Base-by-base conservation (phyloP, 192 early-diverging fungal species). In the Geosiphon pyriformis region DNA sequence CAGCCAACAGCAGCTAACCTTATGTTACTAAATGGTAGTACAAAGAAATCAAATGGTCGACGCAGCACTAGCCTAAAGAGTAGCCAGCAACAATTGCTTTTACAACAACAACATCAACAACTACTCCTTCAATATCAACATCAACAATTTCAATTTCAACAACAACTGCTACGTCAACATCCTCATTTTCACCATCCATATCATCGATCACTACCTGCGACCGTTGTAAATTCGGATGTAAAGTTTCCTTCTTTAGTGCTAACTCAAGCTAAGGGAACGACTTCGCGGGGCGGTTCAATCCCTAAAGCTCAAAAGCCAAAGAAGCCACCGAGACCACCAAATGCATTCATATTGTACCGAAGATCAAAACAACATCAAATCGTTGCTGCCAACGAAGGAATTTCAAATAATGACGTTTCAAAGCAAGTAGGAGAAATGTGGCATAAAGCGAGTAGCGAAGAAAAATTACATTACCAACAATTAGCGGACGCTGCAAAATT, bases 291-390 rank as follows among this genome's bases (percentile, higher is more conserved):
- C 30, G 65, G 65, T 32, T 12, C 54, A 11, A 42, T 17, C 4
- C 20, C 65, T 18, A 67, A 67, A 57, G 42, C 54, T 2, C 22
- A n/a, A 11, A 67, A 67, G 31, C 65, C 52, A 30, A 68, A 68
- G 26, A 78, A 71, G 23, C 61, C 72, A 11, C 76, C 76, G 25
- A 64, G 76, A 25, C 76, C 76, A 22, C 53, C 68, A 10, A 78
- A 78, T 53, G 69, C 72, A 0, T 78, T 78, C 35, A 33, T 78
- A 0, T 54, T 78, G 20, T 78, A 72, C 32, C 70, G 76, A 6
- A 20, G 65, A 11, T 57, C 35, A 10, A 78, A 61, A 47, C 73
- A 74, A 22, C 59, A 51, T 2, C 65, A 55, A 0, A 61, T 67
- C 23, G 65, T 67, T 20, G 54, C 54, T 17, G 23, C 25, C 0